Evolutionary conservation across 352 stramenopile species (phyloP), one percentile per base, ranked within the genome.

Genomic region (Aphanomyces cochlioides): DNA sequence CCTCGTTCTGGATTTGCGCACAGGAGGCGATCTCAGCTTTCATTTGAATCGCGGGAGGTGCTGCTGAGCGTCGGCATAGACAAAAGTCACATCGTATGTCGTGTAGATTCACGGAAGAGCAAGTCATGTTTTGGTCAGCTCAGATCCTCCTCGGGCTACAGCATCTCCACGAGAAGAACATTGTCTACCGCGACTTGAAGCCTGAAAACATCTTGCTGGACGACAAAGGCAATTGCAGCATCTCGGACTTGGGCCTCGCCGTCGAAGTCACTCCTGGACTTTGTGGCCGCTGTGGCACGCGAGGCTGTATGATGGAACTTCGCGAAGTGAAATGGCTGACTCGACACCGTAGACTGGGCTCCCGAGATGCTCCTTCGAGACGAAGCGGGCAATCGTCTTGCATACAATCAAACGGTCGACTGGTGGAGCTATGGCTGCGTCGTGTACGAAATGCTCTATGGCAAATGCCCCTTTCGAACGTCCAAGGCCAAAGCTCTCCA

Each of bases 381-480:
- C 65, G 79, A 86, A 54, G 88, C 83, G 60, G 96, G 95, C 5
- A 97, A 98, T 70, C 83, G 93, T 60, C 93, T 96, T 74, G 79
- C 85, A n/a, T 99, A 99, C 77, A 89, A 90, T 73, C 84, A 98
- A 43, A 78, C 85, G 5, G 96, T 98, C 12, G 97, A 99, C 82
- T 99, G 95, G 94, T 99, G 97, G 85, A 98, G 91, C 73, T 98
- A 98, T 77, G 97, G 97, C 10, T 99, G 96, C 75, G 89, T 98
- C 63, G 78, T 99, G 34, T 98, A 98, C 74, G 97, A 99, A 79
- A 96, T 99, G 70, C 87, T 99, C 50, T 96, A 93, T 56, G 97
- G 97, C 41, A 92, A 93, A 61, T 98, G 96, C 72, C 97, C 96
- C n/a, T 99, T 99, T 75, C 87, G 93, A 66, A 98, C 96, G 21